Conservation (phyloP, 257 asterid genomes). For the Cruciata laevipes region DNA sequence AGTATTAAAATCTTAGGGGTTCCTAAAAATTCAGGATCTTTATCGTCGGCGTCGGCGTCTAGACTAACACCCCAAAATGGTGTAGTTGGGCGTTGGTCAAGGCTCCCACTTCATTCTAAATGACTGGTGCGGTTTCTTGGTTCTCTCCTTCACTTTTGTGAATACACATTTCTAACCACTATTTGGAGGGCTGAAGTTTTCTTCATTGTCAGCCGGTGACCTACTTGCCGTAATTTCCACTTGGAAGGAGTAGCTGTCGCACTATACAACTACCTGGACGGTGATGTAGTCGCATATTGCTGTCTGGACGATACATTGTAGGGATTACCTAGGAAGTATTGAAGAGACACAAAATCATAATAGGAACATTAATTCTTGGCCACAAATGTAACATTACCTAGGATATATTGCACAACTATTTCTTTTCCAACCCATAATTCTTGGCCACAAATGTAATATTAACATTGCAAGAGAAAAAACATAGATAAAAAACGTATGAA, state of each 20-base stretch:
- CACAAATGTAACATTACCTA: no score
- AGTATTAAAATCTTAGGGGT: conserved; percentile 42
- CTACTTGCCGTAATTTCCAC: conserved; percentile 24
- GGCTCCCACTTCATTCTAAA: conserved; percentile 43
- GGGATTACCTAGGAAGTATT: no score
- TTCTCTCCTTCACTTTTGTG: conserved; percentile 70
- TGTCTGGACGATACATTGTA: neutral
- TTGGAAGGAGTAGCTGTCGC: conserved; percentile 25
- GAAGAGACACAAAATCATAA: no score
- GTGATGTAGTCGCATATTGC: neutral
- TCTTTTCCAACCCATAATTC: no score
- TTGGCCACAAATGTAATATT: no score
- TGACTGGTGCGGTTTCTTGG: conserved; percentile 54
- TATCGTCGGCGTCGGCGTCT: conserved; percentile 44
- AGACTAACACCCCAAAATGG: conserved; percentile 40
- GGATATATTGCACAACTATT: no score
- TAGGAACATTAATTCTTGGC: no score
- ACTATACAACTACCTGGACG: conserved; percentile 18
- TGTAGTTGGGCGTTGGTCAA: conserved; percentile 18
- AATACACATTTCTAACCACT: conserved; percentile 55
- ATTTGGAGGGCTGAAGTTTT: conserved; percentile 22
- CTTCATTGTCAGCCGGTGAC: conserved; percentile 42
- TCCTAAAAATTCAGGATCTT: conserved; percentile 82
- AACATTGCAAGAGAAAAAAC: no score
- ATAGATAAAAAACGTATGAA: no score